Base-by-base conservation (phyloP, 768 basidiomycete genomes). In the Lentinula lateritia region DNA sequence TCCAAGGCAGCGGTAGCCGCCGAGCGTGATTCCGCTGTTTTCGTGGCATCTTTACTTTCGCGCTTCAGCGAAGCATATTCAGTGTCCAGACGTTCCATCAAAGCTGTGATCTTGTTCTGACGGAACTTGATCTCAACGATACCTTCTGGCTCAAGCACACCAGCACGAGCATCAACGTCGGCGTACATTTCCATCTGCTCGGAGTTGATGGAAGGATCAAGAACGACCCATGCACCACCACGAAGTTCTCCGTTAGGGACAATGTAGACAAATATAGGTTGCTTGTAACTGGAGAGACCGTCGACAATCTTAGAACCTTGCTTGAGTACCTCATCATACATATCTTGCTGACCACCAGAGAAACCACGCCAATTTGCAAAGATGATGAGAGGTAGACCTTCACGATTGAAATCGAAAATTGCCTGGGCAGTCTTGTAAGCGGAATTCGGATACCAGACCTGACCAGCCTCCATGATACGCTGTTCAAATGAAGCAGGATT, bases 331-430 rank as follows among this genome's bases (percentile, higher is more conserved):
- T 96, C 95, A 75, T 98, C 95, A 69, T 94, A 96, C 95, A 98
- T 98, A 74, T 98, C 95, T 75, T 97, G 95, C 75, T 98, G 95
- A 65, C 97, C 97, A 64, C 97, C 97, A 20, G 97, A 99, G 87
- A 99, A 99, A 28, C 97, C 97, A 79, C 97, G 92, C 95, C 97
- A 98, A 80, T 99, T 99, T 59, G 97, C 97, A 70, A 99, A 98
- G 74, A 99, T 95, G 73, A 98, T 95, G 62, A 99, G 81, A 4
- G 97, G 97, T 13, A 99, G 80, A 23, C 92, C 93, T 75, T 99
- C 97, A 46, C 97, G 89, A 76, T 96, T 91, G 80, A 98, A 93
- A 77, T 99, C 97, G 74, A 95, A 95, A 79, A 98, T 98, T 15
- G 97, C 96, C 70, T 98, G 97, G 7, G 95, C 97, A 7, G 97